These are phyloP conservation scores for Lachnellula suecica DNA, from an alignment of 2,329 filamentous ascomycete species.

Conservation along the genomic window DNA sequence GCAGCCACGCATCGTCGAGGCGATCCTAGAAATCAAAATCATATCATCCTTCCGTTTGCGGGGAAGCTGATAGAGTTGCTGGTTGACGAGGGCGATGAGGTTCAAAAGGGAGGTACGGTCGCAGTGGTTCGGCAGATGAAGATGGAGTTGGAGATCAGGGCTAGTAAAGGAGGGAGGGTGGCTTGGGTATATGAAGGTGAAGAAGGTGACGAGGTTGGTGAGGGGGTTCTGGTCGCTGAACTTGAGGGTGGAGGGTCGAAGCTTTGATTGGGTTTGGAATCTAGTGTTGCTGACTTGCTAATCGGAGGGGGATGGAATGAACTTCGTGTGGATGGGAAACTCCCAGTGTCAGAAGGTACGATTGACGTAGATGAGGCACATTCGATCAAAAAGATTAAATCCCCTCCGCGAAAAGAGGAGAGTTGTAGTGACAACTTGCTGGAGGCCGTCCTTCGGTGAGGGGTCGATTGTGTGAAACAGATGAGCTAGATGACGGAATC, in stretches of 20 bases:
- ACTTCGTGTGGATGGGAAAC: too few species aligned
- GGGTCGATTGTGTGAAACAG: too few species aligned
- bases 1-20: constrained; percentile 47
- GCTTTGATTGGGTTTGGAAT: constrained; percentile 11
- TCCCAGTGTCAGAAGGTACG: too few species aligned
- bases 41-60: constrained; percentile 55
- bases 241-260: constrained; percentile 17
- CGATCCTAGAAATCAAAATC: constrained; percentile 46
- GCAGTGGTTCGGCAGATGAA: constrained; percentile 66
- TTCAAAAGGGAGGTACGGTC: constrained; percentile 51
- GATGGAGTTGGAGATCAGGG: constrained; percentile 65
- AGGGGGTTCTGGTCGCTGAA: constrained; percentile 25
- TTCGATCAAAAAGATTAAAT: too few species aligned
- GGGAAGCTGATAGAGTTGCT: constrained; percentile 60
- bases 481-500: too few species aligned
- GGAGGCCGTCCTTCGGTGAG: too few species aligned
- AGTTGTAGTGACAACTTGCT: too few species aligned
- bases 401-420: too few species aligned
- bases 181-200: constrained; percentile 29
- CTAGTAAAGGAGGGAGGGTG: constrained; percentile 20
- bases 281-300: too few species aligned
- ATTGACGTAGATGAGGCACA: too few species aligned
- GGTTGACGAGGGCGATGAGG: constrained; percentile 50
- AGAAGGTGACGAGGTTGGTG: constrained; percentile 28
- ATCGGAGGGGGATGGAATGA: too few species aligned